Conservation (phyloP, 1,284 basidiomycete species). For the Papiliotrema flavescens region DNA sequence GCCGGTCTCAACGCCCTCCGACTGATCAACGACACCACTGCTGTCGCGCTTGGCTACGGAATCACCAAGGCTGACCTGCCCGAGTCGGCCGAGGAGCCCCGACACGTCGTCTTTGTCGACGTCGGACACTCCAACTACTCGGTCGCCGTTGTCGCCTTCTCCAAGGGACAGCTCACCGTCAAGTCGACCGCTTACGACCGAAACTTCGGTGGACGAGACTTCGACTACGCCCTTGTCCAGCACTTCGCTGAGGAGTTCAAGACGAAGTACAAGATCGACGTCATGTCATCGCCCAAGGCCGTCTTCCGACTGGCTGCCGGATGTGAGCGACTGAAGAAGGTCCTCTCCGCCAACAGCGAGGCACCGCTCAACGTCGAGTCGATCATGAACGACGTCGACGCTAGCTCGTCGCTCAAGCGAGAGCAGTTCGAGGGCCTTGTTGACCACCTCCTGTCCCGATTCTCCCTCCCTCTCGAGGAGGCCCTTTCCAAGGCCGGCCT, state of each 20-base stretch:
- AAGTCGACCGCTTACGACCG: constrained; percentile 83
- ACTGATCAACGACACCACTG: constrained; percentile 91
- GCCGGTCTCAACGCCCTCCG: constrained; percentile 83
- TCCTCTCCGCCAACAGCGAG: constrained; percentile 77
- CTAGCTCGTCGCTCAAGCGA: constrained; percentile 58
- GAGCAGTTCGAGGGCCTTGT: constrained; percentile 60
- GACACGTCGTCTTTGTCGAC: constrained; percentile 86
- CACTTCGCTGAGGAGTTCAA: constrained; percentile 89
- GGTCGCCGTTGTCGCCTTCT: constrained; percentile 79
- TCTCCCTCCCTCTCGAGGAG: constrained; percentile 56
- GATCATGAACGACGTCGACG: constrained; percentile 85
- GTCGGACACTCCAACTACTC: constrained; percentile 86
- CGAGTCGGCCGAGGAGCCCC: constrained; percentile 66
- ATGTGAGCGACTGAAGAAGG: constrained; percentile 71
- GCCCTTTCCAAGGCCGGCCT: constrained; percentile 61
- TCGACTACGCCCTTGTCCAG: constrained; percentile 79
- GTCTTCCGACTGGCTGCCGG: constrained; percentile 79
- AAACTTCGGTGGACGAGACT: constrained; percentile 87
- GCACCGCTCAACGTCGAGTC: constrained; percentile 85
- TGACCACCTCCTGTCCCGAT: constrained; percentile 56
- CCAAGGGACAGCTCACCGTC: constrained; percentile 82
- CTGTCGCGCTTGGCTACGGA: constrained; percentile 87
- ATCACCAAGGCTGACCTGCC: constrained; percentile 95
- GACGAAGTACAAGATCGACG: constrained; percentile 91
- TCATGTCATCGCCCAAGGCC: constrained; percentile 82